Base-by-base conservation (phyloP, 2,329 filamentous ascomycete genomes). In the Neonectria faginata region DNA sequence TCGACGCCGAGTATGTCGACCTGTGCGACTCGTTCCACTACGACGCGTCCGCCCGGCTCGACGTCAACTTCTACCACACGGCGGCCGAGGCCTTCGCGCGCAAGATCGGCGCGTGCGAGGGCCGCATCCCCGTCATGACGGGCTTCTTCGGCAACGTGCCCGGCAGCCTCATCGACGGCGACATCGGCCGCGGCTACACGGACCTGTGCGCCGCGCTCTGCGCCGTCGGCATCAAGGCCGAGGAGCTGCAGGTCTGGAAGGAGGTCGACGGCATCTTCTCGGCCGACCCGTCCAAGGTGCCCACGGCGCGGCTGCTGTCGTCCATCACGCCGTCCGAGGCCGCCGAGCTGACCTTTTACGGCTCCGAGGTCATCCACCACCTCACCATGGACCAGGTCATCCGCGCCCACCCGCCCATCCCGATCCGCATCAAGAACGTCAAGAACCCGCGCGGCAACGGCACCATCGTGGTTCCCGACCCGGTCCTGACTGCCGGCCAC, bases 381-480 rank as follows among this genome's bases (percentile, higher is more conserved):
- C 91, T 97, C 77, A 99, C 96, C 73, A 98, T 99, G 94, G 95
- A 98, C 81, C 96, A 98, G 80, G 89, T 91, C 69, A 94, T 96
- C 76, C 92, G 92, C 74, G 92, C 92, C n/a, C 81, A 84, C 25
- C 89, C 89, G 1, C 90, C 91, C 56, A 96, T 96, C 74, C 92
- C 90, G 16, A 94, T 96, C 74, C 91, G 93, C 69, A 96, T 96
- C 81, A 96, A 96, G 84, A 97, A 97, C 75, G 92, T 97, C 76
- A 94, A 94, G 83, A 96, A 96, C 76, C 92, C 92, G 0, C 86
- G 89, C 47, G 92, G 91, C 62, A 88, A 87, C 55, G 93, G 93
- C 68, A 96, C 93, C 57, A 88, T 94, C 71, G 92, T 97, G 69
- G 88, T 95, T 66, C 96, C 96, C 0, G 93, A 97, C 75, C 83